Percentiles rank a stretch among this genome's conserved stretches.
Conservation (phyloP, 306 rosid species). For the Cajanus cajan region DNA sequence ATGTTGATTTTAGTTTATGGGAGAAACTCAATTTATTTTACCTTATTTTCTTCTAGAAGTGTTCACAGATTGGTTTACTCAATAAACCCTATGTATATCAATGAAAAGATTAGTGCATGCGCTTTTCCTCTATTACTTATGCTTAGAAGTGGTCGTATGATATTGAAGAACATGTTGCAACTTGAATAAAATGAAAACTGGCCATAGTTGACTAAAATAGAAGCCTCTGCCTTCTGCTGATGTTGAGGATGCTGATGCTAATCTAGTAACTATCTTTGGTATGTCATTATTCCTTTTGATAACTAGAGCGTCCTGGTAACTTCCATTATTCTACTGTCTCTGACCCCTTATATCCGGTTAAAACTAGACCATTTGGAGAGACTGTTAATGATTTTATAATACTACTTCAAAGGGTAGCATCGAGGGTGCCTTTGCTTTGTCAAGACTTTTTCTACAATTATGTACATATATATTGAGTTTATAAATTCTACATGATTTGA, state of each 20-base stretch:
- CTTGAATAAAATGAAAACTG: background rate
- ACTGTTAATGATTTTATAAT: background rate
- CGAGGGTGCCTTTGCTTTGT: background rate
- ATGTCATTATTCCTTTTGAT: background rate
- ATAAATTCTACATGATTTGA: background rate
- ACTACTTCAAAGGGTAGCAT: conserved; percentile 5
- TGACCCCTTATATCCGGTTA: background rate
- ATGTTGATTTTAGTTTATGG: too few relatives aligned
- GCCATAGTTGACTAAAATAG: background rate
- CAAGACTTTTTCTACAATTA: background rate
- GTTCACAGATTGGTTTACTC: too few relatives aligned
- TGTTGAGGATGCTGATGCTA: background rate
- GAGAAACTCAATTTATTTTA: too few relatives aligned
- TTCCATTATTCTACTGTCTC: background rate
- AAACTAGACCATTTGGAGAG: background rate
- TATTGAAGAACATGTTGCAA: background rate
- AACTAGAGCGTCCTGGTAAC: background rate
- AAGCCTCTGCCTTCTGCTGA: conserved; percentile 8
- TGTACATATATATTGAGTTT: conserved; percentile 6
- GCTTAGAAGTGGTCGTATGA: background rate
- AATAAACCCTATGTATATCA: background rate
- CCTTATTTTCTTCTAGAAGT: too few relatives aligned
- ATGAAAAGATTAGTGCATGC: background rate
- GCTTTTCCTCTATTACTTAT: background rate
- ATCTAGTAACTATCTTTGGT: background rate